Base-by-base conservation (phyloP, 768 basidiomycete genomes). In the Mycena chlorophos region DNA sequence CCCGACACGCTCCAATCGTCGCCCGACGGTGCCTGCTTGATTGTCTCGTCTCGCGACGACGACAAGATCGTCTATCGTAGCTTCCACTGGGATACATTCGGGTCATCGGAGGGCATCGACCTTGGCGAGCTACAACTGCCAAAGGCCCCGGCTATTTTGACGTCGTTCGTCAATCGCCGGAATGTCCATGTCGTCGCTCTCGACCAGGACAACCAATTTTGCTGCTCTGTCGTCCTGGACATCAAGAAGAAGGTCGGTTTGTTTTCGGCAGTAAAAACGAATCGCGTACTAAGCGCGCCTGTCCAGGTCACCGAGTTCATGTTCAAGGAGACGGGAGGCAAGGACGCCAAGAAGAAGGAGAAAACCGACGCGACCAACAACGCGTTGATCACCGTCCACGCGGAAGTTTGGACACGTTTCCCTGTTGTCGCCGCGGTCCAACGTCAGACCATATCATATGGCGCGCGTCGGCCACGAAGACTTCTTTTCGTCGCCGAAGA, bases 371-470 rank as follows among this genome's bases (percentile, higher is more conserved):
- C 73, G 1, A 60, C 65, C 5, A 75, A 84, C 56, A 86, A 84
- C 51, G 76, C 69, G 40, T 68, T 86, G 12, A 68, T 85, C 17
- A 80, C 83, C 57, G 84, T 82, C 51, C 76, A 82, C 49, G 65
- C 74, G 0, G 82, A 83, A 14, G 78, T 83, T 20, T 85, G 84
- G 84, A 81, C 75, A 4, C 77, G 84, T 10, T 85, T 83, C 62
- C 84, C 84, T 0, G 83, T 85, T 3, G 58, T 81, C 2, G 71
- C 83, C 2, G 81, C 83, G 0, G 73, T 85, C 17, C 72, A 74
- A 30, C 74, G 79, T 6, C 71, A 75, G 27, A 79, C 78, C 0
- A 70, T 78, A 37, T 67, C 71, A 0, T 69, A 72, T 10, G 45
- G 45, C 4, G 0, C 71, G 72, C 3, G 65, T 64, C 20, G 61